Evolutionary conservation across 164 flowering plant species (phyloP).

Genomic region (Macadamia integrifolia): DNA sequence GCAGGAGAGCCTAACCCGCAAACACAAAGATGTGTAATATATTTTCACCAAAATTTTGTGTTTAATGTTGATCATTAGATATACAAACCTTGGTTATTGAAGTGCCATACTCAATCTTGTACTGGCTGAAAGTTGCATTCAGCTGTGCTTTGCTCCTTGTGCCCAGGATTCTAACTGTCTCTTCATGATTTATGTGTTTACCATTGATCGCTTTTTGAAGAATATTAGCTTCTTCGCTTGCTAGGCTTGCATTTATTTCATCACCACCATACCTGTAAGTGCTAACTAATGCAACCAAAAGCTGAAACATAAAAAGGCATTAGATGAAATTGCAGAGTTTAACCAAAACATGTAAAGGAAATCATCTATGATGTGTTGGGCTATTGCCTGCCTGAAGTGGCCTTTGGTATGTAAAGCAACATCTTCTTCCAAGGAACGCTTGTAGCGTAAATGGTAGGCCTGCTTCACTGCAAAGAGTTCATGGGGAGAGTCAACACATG

Average conservation of each 20-base stretch:
- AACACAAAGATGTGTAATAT: too few species aligned
- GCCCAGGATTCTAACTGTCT: constrained; percentile 51
- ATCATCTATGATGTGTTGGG: background rate
- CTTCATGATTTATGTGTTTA: constrained; percentile 60
- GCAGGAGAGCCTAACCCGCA: too few species aligned
- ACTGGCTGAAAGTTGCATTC: constrained; percentile 62
- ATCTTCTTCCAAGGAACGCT: constrained; percentile 78
- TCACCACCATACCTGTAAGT: constrained; percentile 45
- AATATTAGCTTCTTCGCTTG: constrained; percentile 55
- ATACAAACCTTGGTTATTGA: constrained; percentile 63
- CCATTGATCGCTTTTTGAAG: constrained; percentile 32
- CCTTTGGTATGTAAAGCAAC: constrained; percentile 61
- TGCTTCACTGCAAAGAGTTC: constrained; percentile 56
- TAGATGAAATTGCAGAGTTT: background rate
- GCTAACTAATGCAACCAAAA: constrained; percentile 37
- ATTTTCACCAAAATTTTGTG: too few species aligned
- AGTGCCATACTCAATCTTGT: constrained; percentile 44
- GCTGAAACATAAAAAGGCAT: constrained; percentile 20
- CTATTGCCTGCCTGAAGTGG: constrained; percentile 59
- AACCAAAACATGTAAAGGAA: background rate
- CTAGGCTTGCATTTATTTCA: constrained; percentile 58
- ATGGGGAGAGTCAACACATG: constrained; percentile 42
- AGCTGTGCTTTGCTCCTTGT: constrained; percentile 83
- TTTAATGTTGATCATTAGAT: too few species aligned
- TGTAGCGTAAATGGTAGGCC: constrained; percentile 63